Conservation (phyloP, 2,329 filamentous ascomycete genomes). For the Aspergillus ochraceoroseus region DNA sequence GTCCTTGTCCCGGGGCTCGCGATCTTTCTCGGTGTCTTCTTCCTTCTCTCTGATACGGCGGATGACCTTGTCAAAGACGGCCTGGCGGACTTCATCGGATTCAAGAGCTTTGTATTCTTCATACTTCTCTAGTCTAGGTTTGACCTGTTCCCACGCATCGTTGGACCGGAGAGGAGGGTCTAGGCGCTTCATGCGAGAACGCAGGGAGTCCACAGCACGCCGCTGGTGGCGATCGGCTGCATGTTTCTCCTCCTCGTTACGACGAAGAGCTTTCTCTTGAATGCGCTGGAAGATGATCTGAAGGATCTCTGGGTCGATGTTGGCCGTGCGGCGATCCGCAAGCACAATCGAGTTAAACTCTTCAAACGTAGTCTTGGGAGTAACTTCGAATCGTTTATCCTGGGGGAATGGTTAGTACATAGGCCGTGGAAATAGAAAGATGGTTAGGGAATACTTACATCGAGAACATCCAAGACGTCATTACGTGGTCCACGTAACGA, state of each 20-base stretch:
- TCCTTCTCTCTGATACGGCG: slow-evolving; percentile 88
- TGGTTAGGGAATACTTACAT: slow-evolving; percentile 54
- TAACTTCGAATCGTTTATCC: slow-evolving; percentile 90
- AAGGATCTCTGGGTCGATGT: slow-evolving; percentile 74
- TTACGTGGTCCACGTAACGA: slow-evolving; percentile 76
- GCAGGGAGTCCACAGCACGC: slow-evolving; percentile 74
- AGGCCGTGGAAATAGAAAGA: neutral
- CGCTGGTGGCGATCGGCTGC: slow-evolving; percentile 80
- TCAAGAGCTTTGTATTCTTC: slow-evolving; percentile 80
- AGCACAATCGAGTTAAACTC: slow-evolving; percentile 80
- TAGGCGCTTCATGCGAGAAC: slow-evolving; percentile 80
- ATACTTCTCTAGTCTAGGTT: slow-evolving; percentile 69
- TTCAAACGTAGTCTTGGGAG: slow-evolving; percentile 76
- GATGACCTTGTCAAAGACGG: slow-evolving; percentile 87
- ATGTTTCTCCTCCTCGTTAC: slow-evolving; percentile 76
- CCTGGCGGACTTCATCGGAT: slow-evolving; percentile 74
- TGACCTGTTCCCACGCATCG: slow-evolving; percentile 87
- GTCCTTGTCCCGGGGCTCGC: slow-evolving; percentile 48
- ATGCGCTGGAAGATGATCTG: slow-evolving; percentile 80
- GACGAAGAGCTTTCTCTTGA: slow-evolving; percentile 77
- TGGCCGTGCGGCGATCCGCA: slow-evolving; percentile 80
- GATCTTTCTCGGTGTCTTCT: slow-evolving; percentile 65
- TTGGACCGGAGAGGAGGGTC: slow-evolving; percentile 72
- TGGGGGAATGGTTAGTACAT: slow-evolving; percentile 46
- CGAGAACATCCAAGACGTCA: slow-evolving; percentile 79